These are phyloP conservation scores for Lophiotrema nucula DNA, from an alignment of 495 filamentous ascomycete genomes.

Conservation along the genomic window DNA sequence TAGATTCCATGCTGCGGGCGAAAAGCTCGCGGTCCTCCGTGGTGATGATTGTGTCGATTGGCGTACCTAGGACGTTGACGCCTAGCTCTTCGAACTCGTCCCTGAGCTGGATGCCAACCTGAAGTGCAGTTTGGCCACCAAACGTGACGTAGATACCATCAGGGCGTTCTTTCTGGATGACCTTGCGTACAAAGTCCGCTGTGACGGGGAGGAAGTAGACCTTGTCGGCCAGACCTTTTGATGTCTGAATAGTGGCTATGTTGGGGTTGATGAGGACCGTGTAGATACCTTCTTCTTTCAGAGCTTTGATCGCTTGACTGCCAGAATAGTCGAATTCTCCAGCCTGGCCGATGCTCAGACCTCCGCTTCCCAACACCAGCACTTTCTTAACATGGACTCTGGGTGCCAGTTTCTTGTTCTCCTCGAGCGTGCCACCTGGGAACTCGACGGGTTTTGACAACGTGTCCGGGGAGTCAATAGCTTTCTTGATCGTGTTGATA, in stretches of 20 bases:
- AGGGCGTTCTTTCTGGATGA: slow-evolving; percentile 90
- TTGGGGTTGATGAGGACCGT: slow-evolving; percentile 98
- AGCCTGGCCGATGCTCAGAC: slow-evolving; percentile 92
- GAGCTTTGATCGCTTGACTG: slow-evolving; percentile 87
- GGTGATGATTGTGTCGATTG: slow-evolving; percentile 96
- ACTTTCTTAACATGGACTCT: slow-evolving; percentile 88
- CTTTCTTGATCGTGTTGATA: slow-evolving; percentile 74
- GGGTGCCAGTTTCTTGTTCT: slow-evolving; percentile 73
- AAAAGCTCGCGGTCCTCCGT: slow-evolving; percentile 97
- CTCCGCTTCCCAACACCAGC: slow-evolving; percentile 87
- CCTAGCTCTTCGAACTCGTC: slow-evolving; percentile 90
- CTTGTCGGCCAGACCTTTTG: slow-evolving; percentile 92
- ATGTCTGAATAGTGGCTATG: slow-evolving; percentile 98
- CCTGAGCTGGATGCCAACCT: slow-evolving; percentile 93
- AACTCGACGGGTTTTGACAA: slow-evolving; percentile 72
- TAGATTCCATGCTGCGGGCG: slow-evolving; percentile 96
- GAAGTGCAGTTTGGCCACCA: slow-evolving; percentile 90
- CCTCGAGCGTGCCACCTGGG: slow-evolving; percentile 75
- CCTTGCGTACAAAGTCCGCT: slow-evolving; percentile 91
- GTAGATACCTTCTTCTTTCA: slow-evolving; percentile 94
- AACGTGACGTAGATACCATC: slow-evolving; percentile 98
- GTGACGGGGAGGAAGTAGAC: slow-evolving; percentile 98
- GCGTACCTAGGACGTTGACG: slow-evolving; percentile 91
- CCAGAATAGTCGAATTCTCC: slow-evolving; percentile 99
- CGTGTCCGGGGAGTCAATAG: slow-evolving; percentile 57